Evolutionary conservation across 2,329 filamentous ascomycete species (phyloP).

Genomic region (Colletotrichum sp.): DNA sequence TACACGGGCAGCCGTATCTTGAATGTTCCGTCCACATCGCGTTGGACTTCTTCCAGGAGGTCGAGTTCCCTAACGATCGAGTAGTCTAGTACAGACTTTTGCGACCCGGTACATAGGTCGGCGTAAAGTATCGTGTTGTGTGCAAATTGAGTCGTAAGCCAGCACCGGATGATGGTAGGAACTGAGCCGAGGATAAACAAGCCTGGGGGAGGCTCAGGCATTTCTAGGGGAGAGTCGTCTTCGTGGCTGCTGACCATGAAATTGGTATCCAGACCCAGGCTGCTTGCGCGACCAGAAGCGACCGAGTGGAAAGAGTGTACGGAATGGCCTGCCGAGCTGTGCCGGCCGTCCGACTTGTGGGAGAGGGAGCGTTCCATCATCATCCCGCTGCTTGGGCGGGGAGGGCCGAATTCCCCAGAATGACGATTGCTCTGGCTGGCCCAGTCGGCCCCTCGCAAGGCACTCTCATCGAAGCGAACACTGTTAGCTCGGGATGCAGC

Average conservation of each 20-base stretch:
- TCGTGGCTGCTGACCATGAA: conserved; percentile 64
- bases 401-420: conserved; percentile 80
- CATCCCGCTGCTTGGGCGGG: conserved; percentile 80
- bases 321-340: conserved; percentile 85
- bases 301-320: conserved; percentile 70
- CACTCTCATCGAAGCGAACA: conserved; percentile 96
- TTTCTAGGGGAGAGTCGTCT: conserved; percentile 72
- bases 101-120: conserved; percentile 89
- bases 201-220: conserved; percentile 79
- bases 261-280: conserved; percentile 80
- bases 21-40: conserved; percentile 67
- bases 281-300: conserved; percentile 82
- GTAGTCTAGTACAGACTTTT: conserved; percentile 81
- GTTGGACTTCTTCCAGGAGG: conserved; percentile 68
- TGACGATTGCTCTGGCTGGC: conserved; percentile 78
- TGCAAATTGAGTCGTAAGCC: conserved; percentile 89
- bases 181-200: conserved; percentile 87
- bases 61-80: conserved; percentile 78
- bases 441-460: conserved; percentile 86
- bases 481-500: conserved; percentile 94
- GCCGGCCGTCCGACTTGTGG: conserved; percentile 93
- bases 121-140: conserved; percentile 90
- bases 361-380: conserved; percentile 92
- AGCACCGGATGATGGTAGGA: conserved; percentile 93
- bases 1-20: conserved; percentile 83